Evolutionary conservation across 2,329 filamentous ascomycete genomes (phyloP).

Genomic region (Coniochaeta hoffmannii): DNA sequence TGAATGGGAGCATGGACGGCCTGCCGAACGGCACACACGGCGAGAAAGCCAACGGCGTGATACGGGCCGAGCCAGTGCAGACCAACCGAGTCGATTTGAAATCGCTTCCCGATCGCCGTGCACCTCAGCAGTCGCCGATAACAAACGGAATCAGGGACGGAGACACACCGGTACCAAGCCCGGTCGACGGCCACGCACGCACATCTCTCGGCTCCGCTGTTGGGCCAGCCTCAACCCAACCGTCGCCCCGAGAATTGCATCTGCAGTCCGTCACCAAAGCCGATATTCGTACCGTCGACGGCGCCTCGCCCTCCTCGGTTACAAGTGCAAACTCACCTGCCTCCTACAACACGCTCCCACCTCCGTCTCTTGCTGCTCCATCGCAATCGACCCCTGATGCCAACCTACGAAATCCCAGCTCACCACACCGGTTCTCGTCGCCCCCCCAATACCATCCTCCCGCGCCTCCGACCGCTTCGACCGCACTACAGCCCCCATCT

Average conservation of each 20-base stretch:
- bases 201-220: slow-evolving; percentile 25
- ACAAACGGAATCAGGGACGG: slow-evolving; percentile 8
- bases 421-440: slow-evolving; percentile 55
- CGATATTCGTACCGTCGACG: slow-evolving; percentile 18
- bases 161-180: slow-evolving; percentile 18
- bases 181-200: slow-evolving; percentile 23
- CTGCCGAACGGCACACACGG: slow-evolving; percentile 47
- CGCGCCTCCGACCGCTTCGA: slow-evolving; percentile 34
- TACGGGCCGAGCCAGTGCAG: slow-evolving; percentile 18
- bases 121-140: slow-evolving; percentile 7
- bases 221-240: slow-evolving; percentile 20
- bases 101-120: slow-evolving; percentile 18
- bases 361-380: slow-evolving; percentile 9
- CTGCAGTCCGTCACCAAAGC: slow-evolving; percentile 19
- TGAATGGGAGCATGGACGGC: slow-evolving; percentile 50
- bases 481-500: slow-evolving; percentile 41
- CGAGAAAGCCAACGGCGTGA: slow-evolving; percentile 26
- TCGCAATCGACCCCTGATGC: slow-evolving; percentile 14
- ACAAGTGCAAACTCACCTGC: slow-evolving; percentile 6
- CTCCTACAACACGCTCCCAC: slow-evolving; percentile 1
- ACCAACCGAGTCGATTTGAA: slow-evolving; percentile 9
- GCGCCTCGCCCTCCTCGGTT: slow-evolving; percentile 11
- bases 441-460: slow-evolving; percentile 48
- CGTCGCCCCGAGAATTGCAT: slow-evolving; percentile 22
- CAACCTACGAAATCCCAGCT: slow-evolving; percentile 13